Percentiles rank a stretch among this genome's conserved stretches.
Evolutionary conservation across 225 moss, liverwort and hornwort species (phyloP).

Genomic region (Physcomitrium patens): DNA sequence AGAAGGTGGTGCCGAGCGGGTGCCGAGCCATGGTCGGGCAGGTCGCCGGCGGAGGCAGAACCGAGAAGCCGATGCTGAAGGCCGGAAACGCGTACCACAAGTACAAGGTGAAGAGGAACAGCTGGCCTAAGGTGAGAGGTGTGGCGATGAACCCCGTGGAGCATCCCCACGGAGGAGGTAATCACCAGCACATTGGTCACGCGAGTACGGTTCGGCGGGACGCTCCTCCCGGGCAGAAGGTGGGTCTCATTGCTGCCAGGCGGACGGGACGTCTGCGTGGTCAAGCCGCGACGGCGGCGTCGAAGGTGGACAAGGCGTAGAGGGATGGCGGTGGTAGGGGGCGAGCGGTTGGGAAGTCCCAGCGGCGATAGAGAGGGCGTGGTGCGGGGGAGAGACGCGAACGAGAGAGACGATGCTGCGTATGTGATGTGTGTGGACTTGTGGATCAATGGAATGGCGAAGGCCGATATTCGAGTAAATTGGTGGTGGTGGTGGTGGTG

Average conservation of each 20-base stretch:
- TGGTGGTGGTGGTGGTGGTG: no score
- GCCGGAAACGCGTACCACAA: slow-evolving; percentile 89
- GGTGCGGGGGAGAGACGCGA: no score
- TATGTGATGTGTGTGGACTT: no score
- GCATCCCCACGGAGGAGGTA: slow-evolving; percentile 95
- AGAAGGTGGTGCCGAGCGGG: slow-evolving; percentile 86
- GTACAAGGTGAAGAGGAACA: slow-evolving; percentile 91
- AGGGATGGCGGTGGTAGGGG: neutral
- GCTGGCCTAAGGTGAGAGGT: slow-evolving; percentile 88
- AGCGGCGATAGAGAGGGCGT: neutral
- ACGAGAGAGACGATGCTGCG: no score
- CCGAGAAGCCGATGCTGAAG: slow-evolving; percentile 92
- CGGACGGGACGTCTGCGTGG: slow-evolving; percentile 82
- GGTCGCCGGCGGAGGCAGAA: slow-evolving; percentile 85
- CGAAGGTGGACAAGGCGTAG: slow-evolving; percentile 78
- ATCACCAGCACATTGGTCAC: slow-evolving; percentile 92
- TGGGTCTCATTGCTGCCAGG: slow-evolving; percentile 82
- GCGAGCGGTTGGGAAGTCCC: neutral
- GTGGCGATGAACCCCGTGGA: slow-evolving; percentile 96
- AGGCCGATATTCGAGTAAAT: no score
- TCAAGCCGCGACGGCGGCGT: slow-evolving; percentile 87
- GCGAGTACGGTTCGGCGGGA: slow-evolving; percentile 92
- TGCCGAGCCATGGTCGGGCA: slow-evolving; percentile 93
- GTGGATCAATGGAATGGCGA: no score
- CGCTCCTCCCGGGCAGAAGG: slow-evolving; percentile 86